These are phyloP conservation scores for Saccharomycopsis sp. DNA, from an alignment of 805 yeast species.

Conservation along the genomic window DNA sequence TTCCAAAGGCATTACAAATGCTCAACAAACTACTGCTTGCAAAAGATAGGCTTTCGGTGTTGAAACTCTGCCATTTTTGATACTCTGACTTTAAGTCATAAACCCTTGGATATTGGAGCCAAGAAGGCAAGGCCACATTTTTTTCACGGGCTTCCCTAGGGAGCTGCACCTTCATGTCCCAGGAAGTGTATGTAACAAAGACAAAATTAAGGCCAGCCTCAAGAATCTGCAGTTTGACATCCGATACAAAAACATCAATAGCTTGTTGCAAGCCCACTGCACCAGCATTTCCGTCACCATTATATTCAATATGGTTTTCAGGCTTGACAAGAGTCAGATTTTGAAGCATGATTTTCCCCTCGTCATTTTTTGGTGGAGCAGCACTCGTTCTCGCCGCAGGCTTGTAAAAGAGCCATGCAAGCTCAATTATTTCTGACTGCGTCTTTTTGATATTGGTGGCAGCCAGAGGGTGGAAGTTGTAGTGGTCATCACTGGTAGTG, in stretches of 20 bases:
- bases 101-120: slow-evolving; percentile 65
- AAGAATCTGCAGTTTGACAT: not conserved
- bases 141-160: slow-evolving; percentile 79
- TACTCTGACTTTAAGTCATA: slow-evolving; percentile 75
- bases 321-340: not conserved
- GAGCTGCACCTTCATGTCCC: slow-evolving; percentile 70
- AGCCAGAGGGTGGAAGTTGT: slow-evolving; percentile 27
- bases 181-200: slow-evolving; percentile 57
- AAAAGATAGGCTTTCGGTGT: slow-evolving; percentile 40
- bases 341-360: not conserved
- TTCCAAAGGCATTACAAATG: slow-evolving; percentile 28
- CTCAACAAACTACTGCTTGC: slow-evolving; percentile 21
- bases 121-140: slow-evolving; percentile 62
- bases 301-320: not conserved
- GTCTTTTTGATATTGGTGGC: slow-evolving; percentile 49
- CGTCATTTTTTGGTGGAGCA: not conserved
- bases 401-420: slow-evolving; percentile 51
- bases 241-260: not conserved
- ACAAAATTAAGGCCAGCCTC: slow-evolving; percentile 42
- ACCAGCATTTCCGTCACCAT: not conserved
- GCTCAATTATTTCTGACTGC: slow-evolving; percentile 57
- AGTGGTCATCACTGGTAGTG: slow-evolving; percentile 62
- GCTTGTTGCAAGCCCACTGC: not conserved
- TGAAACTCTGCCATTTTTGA: slow-evolving; percentile 60
- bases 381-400: too few species aligned